Conservation (phyloP, 805 yeast genomes). For the Ogataea degrootiae region DNA sequence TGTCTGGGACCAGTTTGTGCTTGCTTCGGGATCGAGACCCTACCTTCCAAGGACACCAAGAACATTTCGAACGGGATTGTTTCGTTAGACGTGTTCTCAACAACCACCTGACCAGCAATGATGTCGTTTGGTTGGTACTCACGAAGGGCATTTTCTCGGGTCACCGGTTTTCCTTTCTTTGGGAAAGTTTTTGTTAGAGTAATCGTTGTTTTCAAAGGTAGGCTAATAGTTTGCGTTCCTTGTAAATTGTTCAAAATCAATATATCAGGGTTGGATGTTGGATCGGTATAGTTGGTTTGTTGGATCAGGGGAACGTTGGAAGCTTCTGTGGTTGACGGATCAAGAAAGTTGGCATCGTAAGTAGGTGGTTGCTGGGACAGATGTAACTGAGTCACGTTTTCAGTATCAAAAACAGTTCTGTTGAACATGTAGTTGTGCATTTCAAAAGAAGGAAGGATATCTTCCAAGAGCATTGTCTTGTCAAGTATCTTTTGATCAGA, state of each 20-base stretch:
- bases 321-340: background rate
- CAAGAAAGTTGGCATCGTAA: conserved; percentile 12
- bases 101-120: conserved; percentile 50
- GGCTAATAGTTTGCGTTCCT: conserved; percentile 17
- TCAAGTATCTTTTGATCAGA: background rate
- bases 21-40: conserved; percentile 22
- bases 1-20: background rate
- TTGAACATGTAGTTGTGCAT: conserved; percentile 46
- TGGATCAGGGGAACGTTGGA: background rate
- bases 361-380: conserved; percentile 16
- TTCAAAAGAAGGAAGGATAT: conserved; percentile 64
- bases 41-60: conserved; percentile 53
- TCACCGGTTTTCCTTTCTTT: conserved; percentile 7
- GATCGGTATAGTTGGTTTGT: conserved; percentile 9
- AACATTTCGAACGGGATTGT: conserved; percentile 59
- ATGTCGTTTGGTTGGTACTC: conserved; percentile 68
- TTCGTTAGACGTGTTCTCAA: conserved; percentile 36
- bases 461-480: conserved; percentile 23
- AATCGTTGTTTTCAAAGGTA: conserved; percentile 23
- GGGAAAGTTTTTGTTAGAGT: conserved; percentile 42
- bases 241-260: conserved; percentile 25
- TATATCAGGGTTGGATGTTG: conserved; percentile 17
- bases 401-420: conserved; percentile 16
- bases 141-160: conserved; percentile 33
- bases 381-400: background rate